Evolutionary conservation across 192 early-diverging fungal species (phyloP).

Genomic region (Phlyctochytrium arcticum): DNA sequence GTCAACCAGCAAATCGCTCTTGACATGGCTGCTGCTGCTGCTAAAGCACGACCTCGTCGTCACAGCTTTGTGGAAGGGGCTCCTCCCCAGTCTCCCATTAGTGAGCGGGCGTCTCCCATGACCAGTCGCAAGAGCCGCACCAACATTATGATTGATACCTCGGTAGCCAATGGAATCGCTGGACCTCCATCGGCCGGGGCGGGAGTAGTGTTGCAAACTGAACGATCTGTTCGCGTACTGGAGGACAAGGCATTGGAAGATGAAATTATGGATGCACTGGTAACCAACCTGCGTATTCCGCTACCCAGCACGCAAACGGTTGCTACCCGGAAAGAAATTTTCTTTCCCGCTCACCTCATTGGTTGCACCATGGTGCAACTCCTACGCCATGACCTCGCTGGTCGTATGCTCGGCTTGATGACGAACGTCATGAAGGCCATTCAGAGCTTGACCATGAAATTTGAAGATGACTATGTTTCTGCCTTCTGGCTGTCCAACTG

Average conservation of each 20-base stretch:
- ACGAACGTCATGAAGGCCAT: constrained; percentile 77
- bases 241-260: constrained; percentile 53
- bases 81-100: constrained; percentile 2
- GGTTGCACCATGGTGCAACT: constrained; percentile 80
- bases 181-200: constrained; percentile 14
- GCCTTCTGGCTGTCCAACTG: constrained; percentile 98
- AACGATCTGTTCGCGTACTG: constrained; percentile 41
- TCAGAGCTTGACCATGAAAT: constrained; percentile 58
- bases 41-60: constrained; percentile 21
- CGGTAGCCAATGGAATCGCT: neutral
- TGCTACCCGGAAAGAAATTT: constrained; percentile 78
- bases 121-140: constrained; percentile 14
- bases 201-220: constrained; percentile 14
- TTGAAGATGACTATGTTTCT: constrained; percentile 77
- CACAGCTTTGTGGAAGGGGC: constrained; percentile 25
- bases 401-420: constrained; percentile 78
- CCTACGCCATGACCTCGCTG: constrained; percentile 77
- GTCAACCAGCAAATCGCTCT: constrained; percentile 26
- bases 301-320: constrained; percentile 73
- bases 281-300: constrained; percentile 86
- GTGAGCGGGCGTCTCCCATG: neutral
- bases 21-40: constrained; percentile 29
- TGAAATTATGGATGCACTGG: constrained; percentile 86
- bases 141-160: constrained; percentile 22
- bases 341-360: constrained; percentile 94